These are phyloP conservation scores for Xerocomus spinulosus DNA, from an alignment of 768 basidiomycete genomes.

Conservation along the genomic window DNA sequence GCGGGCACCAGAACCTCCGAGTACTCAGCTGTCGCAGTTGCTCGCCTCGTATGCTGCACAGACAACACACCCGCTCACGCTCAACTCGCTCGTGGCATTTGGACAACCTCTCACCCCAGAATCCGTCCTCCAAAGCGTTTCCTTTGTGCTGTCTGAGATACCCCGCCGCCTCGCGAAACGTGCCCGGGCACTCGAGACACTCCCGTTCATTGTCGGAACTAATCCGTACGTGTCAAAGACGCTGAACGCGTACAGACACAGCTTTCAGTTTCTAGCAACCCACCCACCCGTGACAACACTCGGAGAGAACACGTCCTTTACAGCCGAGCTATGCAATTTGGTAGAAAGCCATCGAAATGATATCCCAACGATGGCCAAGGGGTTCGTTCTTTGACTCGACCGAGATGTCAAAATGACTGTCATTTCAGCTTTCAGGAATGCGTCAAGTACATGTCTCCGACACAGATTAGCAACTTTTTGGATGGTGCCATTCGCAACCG, in stretches of 20 bases:
- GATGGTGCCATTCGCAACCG: slow-evolving; percentile 83
- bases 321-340: slow-evolving; percentile 60
- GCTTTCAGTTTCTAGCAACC: slow-evolving; percentile 65
- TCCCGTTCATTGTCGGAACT: slow-evolving; percentile 86
- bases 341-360: slow-evolving; percentile 81
- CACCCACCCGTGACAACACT: slow-evolving; percentile 62
- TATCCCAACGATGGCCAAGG: slow-evolving; percentile 87
- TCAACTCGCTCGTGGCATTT: slow-evolving; percentile 69
- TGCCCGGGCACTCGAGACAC: slow-evolving; percentile 64
- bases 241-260: slow-evolving; percentile 61
- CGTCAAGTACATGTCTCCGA: slow-evolving; percentile 74
- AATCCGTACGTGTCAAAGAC: slow-evolving; percentile 81
- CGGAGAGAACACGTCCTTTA: slow-evolving; percentile 66
- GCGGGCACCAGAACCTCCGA: slow-evolving; percentile 45
- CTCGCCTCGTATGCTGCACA: slow-evolving; percentile 60
- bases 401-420: neutral
- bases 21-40: slow-evolving; percentile 52
- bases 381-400: slow-evolving; percentile 40
- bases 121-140: slow-evolving; percentile 70
- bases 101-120: slow-evolving; percentile 67
- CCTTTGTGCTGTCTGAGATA: slow-evolving; percentile 70
- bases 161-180: slow-evolving; percentile 73
- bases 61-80: slow-evolving; percentile 63
- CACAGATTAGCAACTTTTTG: slow-evolving; percentile 74
- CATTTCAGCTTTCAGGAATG: slow-evolving; percentile 76